These are phyloP conservation scores for Candida sp. DNA, from an alignment of 1,139 yeast genomes.

Conservation along the genomic window DNA sequence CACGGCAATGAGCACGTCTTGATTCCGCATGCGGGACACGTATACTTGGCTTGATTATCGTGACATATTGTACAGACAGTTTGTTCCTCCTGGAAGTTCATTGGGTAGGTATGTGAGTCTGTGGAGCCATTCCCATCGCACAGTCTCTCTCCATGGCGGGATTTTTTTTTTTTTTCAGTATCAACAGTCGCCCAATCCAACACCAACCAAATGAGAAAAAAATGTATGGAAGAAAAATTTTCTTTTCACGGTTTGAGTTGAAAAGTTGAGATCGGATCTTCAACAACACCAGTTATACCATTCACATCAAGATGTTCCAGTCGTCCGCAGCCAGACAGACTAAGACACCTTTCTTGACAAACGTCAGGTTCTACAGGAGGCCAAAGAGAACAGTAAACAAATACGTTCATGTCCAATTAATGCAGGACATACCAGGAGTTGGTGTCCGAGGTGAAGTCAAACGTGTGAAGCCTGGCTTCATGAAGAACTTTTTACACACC, in stretches of 20 bases:
- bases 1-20: constrained; percentile 76
- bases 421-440: constrained; percentile 63
- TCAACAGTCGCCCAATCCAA: not conserved
- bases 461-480: constrained; percentile 77
- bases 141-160: not conserved
- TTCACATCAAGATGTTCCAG: not conserved
- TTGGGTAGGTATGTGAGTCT: not conserved
- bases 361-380: not conserved
- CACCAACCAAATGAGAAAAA: not conserved
- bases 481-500: constrained; percentile 80
- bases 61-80: constrained; percentile 56
- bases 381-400: constrained; percentile 27
- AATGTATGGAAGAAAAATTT: constrained; percentile 1
- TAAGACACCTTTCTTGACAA: not conserved
- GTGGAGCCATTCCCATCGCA: not conserved
- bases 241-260: not conserved
- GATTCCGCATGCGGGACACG: constrained; percentile 81
- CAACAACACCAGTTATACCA: not conserved
- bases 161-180: not conserved
- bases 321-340: not conserved
- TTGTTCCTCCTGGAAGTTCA: constrained; percentile 6
- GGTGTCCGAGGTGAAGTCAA: constrained; percentile 77
- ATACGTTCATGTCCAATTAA: constrained; percentile 64
- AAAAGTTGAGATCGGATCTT: not conserved
- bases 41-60: constrained; percentile 56